These are phyloP conservation scores for Phlebopus sp. DNA, from an alignment of 1,284 basidiomycete genomes.

Conservation along the genomic window DNA sequence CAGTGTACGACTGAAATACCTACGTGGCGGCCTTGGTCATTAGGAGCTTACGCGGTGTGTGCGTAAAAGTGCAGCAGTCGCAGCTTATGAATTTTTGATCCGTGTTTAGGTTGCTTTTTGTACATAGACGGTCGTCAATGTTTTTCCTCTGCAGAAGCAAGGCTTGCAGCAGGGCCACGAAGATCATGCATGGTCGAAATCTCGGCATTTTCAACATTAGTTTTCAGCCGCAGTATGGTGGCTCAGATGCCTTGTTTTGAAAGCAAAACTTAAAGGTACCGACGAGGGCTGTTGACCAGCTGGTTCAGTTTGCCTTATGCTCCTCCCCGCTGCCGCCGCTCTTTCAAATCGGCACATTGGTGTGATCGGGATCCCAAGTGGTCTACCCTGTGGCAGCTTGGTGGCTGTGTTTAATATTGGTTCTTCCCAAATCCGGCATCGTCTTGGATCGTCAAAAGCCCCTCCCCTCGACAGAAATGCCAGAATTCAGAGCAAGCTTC, in stretches of 20 bases:
- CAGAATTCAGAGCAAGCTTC: conserved; percentile 12
- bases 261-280: no score
- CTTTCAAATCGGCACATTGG: background rate
- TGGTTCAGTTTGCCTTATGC: background rate
- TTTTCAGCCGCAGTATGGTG: background rate
- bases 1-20: conserved; percentile 47
- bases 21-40: conserved; percentile 8
- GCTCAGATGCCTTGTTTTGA: background rate
- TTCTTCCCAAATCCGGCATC: conserved; percentile 28
- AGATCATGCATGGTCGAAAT: conserved; percentile 5
- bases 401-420: conserved; percentile 31
- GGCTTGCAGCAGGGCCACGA: conserved; percentile 5
- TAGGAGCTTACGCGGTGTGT: conserved; percentile 4
- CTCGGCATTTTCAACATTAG: no score
- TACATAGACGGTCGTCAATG: background rate
- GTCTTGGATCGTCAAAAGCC: conserved; percentile 36
- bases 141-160: conserved; percentile 1
- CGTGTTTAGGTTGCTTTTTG: conserved; percentile 1
- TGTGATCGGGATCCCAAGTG: conserved; percentile 25
- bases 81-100: conserved; percentile 5
- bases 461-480: conserved; percentile 7
- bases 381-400: conserved; percentile 12
- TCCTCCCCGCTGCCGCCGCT: background rate
- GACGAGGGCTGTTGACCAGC: no score
- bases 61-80: conserved; percentile 8